Base-by-base conservation (phyloP, 2,329 filamentous ascomycete genomes). In the Fusarium chuoi region DNA sequence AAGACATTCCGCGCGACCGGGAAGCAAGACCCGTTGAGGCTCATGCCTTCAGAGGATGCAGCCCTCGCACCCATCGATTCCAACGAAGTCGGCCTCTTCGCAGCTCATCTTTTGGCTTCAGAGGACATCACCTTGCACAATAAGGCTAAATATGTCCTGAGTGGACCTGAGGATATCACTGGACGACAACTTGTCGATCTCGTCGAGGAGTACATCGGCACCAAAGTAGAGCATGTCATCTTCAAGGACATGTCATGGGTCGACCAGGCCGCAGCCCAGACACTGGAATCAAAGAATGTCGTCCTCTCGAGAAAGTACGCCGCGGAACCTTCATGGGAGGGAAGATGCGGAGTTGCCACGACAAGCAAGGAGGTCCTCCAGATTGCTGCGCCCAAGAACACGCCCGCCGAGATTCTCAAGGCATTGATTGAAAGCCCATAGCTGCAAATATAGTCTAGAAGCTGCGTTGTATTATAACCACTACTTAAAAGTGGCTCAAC, bases 121-220 rank as follows among this genome's bases (percentile, higher is more conserved):
- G 18, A 46, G 0, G 26, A 60, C 0, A 3, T 46, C 1, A 7
- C 5, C 0, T 8, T 2, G 4, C 26, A 62, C 0, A n/a, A 28
- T 0, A 60, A 62, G n/a, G 52, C 54, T 0, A 62, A 28, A 35
- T 62, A 62, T 13, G 26, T 62, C 26, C 2, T 60, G 52, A 62
- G 35, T 0, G 52, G 52, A 4, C 26, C 60, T 2, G 41, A 60
- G 8, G 52, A 62, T 4, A 28, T 62, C 22, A 62, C 33, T 3
- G 60, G 60, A 0, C 41, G 35, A 7, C 26, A 62, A 3, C 13
- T 41, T 0, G 24, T 60, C 4, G 12, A 3, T 2, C 11, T 62
- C 3, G 4, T 59, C 0, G 52, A 62, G 6, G 3, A 41, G 7
- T 12, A 33, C 2, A 62, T 41, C 5, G 60, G 41, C 7, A 35